Evolutionary conservation across 2,329 filamentous ascomycete genomes (phyloP), one percentile per base, ranked within the genome.

Genomic region (Thermothelomyces thermophilus): DNA sequence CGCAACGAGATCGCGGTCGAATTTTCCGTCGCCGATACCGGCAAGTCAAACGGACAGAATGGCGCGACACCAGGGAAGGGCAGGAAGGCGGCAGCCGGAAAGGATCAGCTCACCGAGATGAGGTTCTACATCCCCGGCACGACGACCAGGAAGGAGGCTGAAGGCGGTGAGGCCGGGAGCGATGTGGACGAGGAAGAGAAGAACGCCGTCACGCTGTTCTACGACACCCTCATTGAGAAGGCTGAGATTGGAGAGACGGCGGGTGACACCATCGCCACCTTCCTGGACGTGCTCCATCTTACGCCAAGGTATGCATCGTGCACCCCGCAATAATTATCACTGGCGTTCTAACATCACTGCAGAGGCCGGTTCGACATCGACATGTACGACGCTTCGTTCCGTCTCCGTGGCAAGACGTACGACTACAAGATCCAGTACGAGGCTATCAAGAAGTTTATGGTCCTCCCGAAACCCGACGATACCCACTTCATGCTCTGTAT

Each of bases 361-460:
- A 90, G 93, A 86, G 94, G 93, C 68, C 91, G 93, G 59, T 98
- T 98, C 77, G 93, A 97, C 68, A 95, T 98, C 72, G 93, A 98
- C 69, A 95, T 98, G 86, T 98, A 98, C 78, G 93, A 97, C 69
- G 85, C 83, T 14, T 97, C 93, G 2, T 97, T 98, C 79, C 86
- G 93, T 56, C 79, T 98, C 55, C 91, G 93, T 58, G 93, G 93
- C 63, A 98, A 98, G 73, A 98, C 93, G 20, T 98, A 98, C 75
- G 94, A 98, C 73, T 98, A 98, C 82, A 98, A 98, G 79, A 97
- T 98, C 58, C 90, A 96, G 68, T 98, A 96, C 70, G 88, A 96
- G 51, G 83, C 85, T 43, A 90, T 97, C 72, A 98, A 98, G 76
- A 97, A 97, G 68, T 97, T 97, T 67, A 96, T 98, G 83, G 80